Evolutionary conservation across 371 early-diverging fungal species (phyloP), one percentile per base, ranked within the genome.

Genomic region (Phascolomyces articulosus): DNA sequence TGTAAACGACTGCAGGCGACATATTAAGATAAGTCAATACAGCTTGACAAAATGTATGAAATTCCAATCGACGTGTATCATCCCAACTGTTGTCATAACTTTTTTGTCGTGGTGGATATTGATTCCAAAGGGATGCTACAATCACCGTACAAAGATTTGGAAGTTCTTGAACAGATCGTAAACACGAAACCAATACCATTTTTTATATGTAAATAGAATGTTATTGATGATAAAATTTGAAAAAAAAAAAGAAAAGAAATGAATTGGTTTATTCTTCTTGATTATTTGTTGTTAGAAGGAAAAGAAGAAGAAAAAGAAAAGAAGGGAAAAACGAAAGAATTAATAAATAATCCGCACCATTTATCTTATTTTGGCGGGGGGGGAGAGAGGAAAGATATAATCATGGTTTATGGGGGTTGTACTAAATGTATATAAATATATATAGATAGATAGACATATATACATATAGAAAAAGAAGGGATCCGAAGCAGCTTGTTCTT

Each of bases 1-100:
- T 70, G 49, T 73, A 75, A 1, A 72, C 65, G 10, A 75, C 73
- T 1, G 70, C 51, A 23, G 58, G 53, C 15, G 65, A 64, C 28
- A 64, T 48, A 28, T 64, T 64, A 40, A 64, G 34, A 34, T 57
- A 58, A 29, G 21, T 31, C 10, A 58, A 21, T 20, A 58, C 29
- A 13, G 34, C 21, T 26, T 64, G 65, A 34, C 58, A 58, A 24
- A 38, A 64, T 10, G 31, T 58, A n/a, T 58, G 29, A 38, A 64
- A 64, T 26, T 64, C 58, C 40, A 64, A 28, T 23, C 53, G 65
- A 18, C 59, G 58, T 53, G 47, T 16, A 26, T 38, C 49, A 9
- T 64, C 47, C 60, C 60, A 59, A 24, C 51, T 51, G 51, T 51
- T 51, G 15, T 51, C 51, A 24, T 51, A n/a, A 24, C 51, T 51